A percentile compares a stretch with the other conserved stretches of the same genome.
Evolutionary conservation across 106 monocot genomes (phyloP).

Genomic region (Acorus calamus): DNA sequence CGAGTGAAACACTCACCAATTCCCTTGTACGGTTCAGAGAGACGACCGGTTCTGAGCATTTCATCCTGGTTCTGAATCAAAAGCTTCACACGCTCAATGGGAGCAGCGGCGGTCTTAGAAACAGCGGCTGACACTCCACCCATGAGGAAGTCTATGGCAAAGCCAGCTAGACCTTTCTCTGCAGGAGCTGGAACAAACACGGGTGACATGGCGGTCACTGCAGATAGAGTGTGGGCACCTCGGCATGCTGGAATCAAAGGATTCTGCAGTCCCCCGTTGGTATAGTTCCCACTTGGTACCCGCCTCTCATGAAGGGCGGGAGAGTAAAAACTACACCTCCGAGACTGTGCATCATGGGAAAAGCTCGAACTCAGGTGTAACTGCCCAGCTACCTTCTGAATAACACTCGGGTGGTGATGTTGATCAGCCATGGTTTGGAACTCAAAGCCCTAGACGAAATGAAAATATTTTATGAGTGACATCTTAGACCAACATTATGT

Average conservation of each 20-base stretch:
- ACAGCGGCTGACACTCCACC: conserved; percentile 40
- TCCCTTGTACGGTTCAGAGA: conserved; percentile 19
- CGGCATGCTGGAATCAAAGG: neutral
- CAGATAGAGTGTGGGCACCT: conserved; percentile 3
- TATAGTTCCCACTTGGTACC: conserved; percentile 10
- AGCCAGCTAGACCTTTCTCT: conserved; percentile 25
- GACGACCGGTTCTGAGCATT: too few species aligned
- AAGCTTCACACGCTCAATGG: conserved; percentile 37
- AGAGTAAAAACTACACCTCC: conserved; percentile 3
- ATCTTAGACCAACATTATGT: too few species aligned
- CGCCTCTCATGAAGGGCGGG: conserved; percentile 12
- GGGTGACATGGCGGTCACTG: conserved; percentile 9
- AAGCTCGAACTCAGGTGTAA: conserved; percentile 19
- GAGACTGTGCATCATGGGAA: conserved; percentile 17
- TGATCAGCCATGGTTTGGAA: conserved; percentile 28
- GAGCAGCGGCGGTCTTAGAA: conserved; percentile 36
- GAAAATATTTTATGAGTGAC: too few species aligned
- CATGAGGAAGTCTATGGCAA: conserved; percentile 34
- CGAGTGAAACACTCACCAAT: conserved; percentile 24
- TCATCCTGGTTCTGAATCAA: conserved; percentile 35
- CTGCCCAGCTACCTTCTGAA: conserved; percentile 29
- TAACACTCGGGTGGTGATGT: conserved; percentile 14
- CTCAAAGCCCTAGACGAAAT: too few species aligned
- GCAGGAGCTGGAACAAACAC: conserved; percentile 30
- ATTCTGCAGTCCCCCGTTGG: conserved; percentile 21